Evolutionary conservation across 805 yeast genomes (phyloP), one percentile per base, ranked within the genome.

Genomic region (Myxozyma neotropica): DNA sequence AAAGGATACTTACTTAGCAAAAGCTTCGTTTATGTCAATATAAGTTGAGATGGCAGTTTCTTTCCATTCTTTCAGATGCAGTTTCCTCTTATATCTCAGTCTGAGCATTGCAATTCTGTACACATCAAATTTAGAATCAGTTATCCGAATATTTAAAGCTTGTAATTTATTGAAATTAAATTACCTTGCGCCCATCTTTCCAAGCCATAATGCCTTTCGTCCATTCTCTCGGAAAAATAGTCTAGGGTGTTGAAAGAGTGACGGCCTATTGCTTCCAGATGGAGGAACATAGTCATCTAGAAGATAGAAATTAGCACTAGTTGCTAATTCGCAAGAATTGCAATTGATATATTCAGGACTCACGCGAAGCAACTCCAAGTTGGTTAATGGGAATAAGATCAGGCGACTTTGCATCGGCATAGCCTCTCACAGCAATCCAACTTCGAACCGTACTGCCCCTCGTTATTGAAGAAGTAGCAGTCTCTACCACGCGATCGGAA

Each of bases 231-330:
- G 23, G 21, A 38, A 13, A 24, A n/a, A 43, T 17, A 59, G 36
- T 35, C 42, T 24, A 12, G 64, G 61, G 24, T 59, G 19, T 26
- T 50, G 17, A 10, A 49, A 4, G 10, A 46, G 5, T n/a, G 50
- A 12, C 8, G 66, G 66, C 17, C 35, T 21, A 40, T 62, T 58
- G 26, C 21, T 40, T 26, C 66, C 66, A 4, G 65, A 51, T 13
- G 66, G 66, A 3, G 64, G 66, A 42, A 62, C 39, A 52, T 59
- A 59, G 17, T 58, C 64, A 47, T 56, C 66, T 62, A 23, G n/a
- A n/a, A n/a, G n/a, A n/a, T n/a, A n/a, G n/a, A n/a, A n/a, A 31
- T 47, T 19, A 31, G 27, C 24, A 5, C 12, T 29, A 21, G 21
- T 27, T 3, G 5, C 27, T 47, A 2, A n/a, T 8, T 10, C 5